phyloP scores from a whole-genome alignment of 176 grass and related monocot species.

The Pontederia paniculata region DNA sequence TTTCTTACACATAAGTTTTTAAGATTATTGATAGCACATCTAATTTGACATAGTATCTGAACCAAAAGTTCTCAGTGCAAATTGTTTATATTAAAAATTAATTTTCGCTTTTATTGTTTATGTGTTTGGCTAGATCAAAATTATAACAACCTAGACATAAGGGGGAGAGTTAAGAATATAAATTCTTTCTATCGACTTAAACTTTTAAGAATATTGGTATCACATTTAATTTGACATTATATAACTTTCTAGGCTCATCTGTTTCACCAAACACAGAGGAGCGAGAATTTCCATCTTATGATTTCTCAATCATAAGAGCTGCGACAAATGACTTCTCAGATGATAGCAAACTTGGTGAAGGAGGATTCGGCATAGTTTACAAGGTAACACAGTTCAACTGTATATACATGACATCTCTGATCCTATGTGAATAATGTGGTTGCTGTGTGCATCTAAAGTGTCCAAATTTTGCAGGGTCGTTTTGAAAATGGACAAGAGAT shows the following conservation, averaged over 20 bases:
- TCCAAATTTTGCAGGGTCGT: conserved; percentile 17
- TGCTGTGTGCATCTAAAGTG: background rate
- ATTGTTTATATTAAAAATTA: too few species aligned
- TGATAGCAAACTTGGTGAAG: conserved; percentile 27
- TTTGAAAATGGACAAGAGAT: conserved; percentile 40
- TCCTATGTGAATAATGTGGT: background rate
- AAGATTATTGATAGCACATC: too few species aligned
- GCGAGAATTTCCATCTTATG: background rate
- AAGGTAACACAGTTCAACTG: conserved; percentile 14
- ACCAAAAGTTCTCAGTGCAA: too few species aligned
- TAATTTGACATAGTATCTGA: too few species aligned
- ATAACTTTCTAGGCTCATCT: background rate
- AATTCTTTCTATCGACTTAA: background rate
- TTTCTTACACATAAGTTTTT: too few species aligned
- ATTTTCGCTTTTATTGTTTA: too few species aligned
- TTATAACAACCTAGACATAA: too few species aligned
- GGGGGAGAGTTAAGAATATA: too few species aligned
- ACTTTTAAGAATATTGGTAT: background rate
- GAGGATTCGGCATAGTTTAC: conserved; percentile 50
- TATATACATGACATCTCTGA: background rate
- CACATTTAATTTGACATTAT: background rate
- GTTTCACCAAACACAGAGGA: background rate
- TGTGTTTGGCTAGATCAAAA: too few species aligned
- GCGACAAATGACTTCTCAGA: conserved; percentile 22
- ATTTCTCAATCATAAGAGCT: background rate